Evolutionary conservation across 371 early-diverging fungal species (phyloP).

Genomic region (Lichtheimia ramosa): DNA sequence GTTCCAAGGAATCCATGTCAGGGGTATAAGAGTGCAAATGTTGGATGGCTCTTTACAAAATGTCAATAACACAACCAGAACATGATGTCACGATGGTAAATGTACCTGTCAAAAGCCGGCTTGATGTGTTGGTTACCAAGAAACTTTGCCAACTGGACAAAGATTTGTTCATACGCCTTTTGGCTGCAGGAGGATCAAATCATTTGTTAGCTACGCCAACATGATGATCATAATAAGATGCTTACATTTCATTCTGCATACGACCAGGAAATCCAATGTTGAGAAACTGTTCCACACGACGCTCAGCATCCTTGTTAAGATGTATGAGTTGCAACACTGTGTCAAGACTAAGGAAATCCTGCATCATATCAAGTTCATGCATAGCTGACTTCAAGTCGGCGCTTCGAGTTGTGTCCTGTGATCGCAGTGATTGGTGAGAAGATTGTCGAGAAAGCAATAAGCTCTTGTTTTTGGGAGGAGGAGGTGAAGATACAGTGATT

Average conservation of each 20-base stretch:
- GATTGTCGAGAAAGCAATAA: constrained; percentile 16
- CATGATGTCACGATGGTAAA: constrained; percentile 4
- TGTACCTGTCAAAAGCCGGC: constrained; percentile 66
- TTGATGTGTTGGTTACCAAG: constrained; percentile 67
- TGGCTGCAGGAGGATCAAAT: constrained; percentile 17
- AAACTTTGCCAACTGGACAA: constrained; percentile 55
- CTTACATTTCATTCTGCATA: constrained; percentile 27
- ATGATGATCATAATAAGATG: too few species aligned
- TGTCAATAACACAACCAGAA: background rate
- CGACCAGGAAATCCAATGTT: constrained; percentile 28
- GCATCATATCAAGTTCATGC: constrained; percentile 55
- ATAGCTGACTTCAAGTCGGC: constrained; percentile 10
- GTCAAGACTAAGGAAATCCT: constrained; percentile 72
- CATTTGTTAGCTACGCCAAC: background rate
- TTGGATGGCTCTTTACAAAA: constrained; percentile 55
- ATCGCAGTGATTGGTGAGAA: constrained; percentile 16
- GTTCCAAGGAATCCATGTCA: constrained; percentile 24
- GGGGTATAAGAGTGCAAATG: constrained; percentile 57
- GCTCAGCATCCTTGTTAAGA: constrained; percentile 76
- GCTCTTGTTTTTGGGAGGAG: constrained; percentile 1
- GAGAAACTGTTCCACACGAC: constrained; percentile 49
- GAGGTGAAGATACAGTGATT: constrained; percentile 7
- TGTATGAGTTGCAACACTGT: constrained; percentile 78
- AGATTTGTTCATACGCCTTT: constrained; percentile 64
- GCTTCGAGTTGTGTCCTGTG: constrained; percentile 8